Base-by-base conservation (phyloP, 2,329 filamentous ascomycete genomes). In the Myotisia sp. region DNA sequence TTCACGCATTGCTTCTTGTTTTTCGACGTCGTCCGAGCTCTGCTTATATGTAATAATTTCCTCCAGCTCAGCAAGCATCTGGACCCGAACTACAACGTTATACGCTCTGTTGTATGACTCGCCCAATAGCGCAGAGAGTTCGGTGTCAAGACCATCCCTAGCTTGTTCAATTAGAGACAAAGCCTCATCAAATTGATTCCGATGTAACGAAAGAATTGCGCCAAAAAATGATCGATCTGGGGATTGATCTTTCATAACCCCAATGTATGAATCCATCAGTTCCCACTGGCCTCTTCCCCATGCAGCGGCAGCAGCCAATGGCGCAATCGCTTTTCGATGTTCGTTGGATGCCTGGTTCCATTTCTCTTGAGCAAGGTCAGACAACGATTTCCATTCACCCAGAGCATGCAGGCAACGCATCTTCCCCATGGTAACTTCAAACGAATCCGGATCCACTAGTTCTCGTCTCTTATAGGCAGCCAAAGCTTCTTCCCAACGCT, bases 21-120 rank as follows among this genome's bases (percentile, higher is more conserved):
- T 93, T 49, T 81, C 81, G 6, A 75, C 74, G 45, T 93, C 84
- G 39, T 67, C 67, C 23, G 68, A 63, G 40, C 82, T 82, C 52
- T 95, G 86, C 62, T 99, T 98, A 67, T 98, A 99, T 5, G 79
- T 75, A 48, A 98, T 95, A 47, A 98, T 86, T 54, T 99, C 90
- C 54, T 99, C 90, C 3, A 99, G 69, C 57, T 99, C 90, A 3
- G 92, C 90, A 47, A 99, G 74, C 92, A 98, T 98, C 58, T 99
- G 90, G 1, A 98, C 86, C 27, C 90, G 79, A 29, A 99, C 87
- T 39, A 98, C 85, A n/a, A 94, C 87, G 44, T 87, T 77, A 59
- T 99, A 99, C 6, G 90, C 92, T 40, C 90, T 76, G 48, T 93
- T 94, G 58, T 98, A 99, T 2, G 87, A 95, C 55, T 99, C 90